Base-by-base conservation (phyloP, 441 rosid species). In the Geranium incanum region DNA sequence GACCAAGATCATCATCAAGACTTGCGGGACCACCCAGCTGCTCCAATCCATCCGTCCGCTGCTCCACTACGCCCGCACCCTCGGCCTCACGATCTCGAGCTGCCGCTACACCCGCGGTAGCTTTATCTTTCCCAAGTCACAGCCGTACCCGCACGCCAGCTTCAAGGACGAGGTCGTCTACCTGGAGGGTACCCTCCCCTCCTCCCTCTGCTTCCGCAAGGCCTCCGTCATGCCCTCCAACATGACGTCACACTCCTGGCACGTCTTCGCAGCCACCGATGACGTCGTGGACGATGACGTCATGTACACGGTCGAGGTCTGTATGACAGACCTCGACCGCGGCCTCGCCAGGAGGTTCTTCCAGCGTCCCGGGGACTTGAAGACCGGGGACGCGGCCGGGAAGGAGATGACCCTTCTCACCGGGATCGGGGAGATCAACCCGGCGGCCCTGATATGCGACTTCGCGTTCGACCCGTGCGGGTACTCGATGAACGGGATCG, bases 401-500 rank as follows among this genome's bases (percentile, higher is more conserved):
- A 87, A 81, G 41, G 95, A 87, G 74, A 90, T 95, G 97, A 95
- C 99, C 0, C 82, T 81, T 52, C 69, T 85, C 38, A 88, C 96
- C 19, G 93, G 98, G 3, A 89, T 92, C 13, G 80, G 74, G 0
- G 84, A 74, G 28, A 90, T 92, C 69, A 92, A 86, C 72, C 95
- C 95, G 0, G 76, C 78, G 13, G 86, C 98, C 0, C 80, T 83
- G 38, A 79, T 95, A 0, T 89, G 99, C 65, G 99, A 95, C 67
- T 95, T 89, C 38, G 99, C 86, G 3, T 95, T 95, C 69, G 98
- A 95, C 66, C 98, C 99, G 0, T 95, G 98, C 62, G 99, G 99
- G 0, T 95, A 95, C 83, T 95, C 99, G 15, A 95, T 95, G 99
- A 95, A 95, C 9, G 93, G 96, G 68, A 85, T 95, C 21, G 92